These are phyloP conservation scores for Neoconidiobolus thromboides DNA, from an alignment of 371 early-diverging fungal genomes.

Conservation along the genomic window DNA sequence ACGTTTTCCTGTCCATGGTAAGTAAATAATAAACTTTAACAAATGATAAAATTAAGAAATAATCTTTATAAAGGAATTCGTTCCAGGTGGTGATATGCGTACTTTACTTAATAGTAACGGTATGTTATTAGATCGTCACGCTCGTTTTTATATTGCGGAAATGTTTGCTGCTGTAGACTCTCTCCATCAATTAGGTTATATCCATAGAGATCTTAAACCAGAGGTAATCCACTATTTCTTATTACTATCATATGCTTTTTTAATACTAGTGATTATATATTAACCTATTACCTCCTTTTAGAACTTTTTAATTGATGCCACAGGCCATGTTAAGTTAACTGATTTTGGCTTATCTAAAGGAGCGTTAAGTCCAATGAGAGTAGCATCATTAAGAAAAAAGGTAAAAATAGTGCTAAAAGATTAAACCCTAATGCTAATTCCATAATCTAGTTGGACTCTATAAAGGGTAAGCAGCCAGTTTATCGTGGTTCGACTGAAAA, in stretches of 20 bases:
- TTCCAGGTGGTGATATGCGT: constrained; percentile 62
- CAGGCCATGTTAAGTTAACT: constrained; percentile 57
- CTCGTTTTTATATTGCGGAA: constrained; percentile 53
- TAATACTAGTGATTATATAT: not conserved
- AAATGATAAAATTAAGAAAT: not conserved
- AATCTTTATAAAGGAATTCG: constrained; percentile 28
- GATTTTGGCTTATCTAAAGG: constrained; percentile 88
- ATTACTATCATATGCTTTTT: too few species aligned
- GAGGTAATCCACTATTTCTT: constrained; percentile 5
- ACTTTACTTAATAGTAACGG: constrained; percentile 35
- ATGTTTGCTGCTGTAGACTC: constrained; percentile 46
- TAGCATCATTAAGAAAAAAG: constrained; percentile 31
- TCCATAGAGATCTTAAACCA: constrained; percentile 45
- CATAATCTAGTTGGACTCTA: constrained; percentile 21
- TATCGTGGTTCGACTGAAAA: constrained; percentile 23
- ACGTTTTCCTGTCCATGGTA: constrained; percentile 47
- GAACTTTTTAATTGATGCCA: constrained; percentile 35
- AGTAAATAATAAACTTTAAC: not conserved
- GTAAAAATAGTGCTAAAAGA: constrained; percentile 9
- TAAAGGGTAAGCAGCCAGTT: constrained; percentile 23
- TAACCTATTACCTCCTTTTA: constrained; percentile 7
- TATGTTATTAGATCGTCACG: constrained; percentile 34
- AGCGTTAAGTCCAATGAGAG: constrained; percentile 28
- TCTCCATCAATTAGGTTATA: constrained; percentile 37
- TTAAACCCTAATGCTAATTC: not conserved